phyloP scores from a whole-genome alignment of 2,329 filamentous ascomycete species.

The Exophiala mesophila region DNA sequence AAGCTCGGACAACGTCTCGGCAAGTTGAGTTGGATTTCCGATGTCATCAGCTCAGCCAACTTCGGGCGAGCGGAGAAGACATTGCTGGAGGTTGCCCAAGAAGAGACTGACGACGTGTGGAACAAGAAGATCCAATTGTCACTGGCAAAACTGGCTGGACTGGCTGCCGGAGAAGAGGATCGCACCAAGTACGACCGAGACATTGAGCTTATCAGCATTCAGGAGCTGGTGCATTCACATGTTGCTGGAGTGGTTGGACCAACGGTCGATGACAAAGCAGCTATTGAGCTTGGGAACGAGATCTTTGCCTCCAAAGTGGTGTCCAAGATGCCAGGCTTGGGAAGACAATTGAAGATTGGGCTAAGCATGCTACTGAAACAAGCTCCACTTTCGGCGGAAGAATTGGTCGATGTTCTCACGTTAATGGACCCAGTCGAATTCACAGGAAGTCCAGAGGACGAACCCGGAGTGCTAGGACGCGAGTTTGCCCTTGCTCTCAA shows the following conservation, averaged over 20 bases:
- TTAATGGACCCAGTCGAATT: constrained; percentile 58
- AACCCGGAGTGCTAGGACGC: constrained; percentile 44
- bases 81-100: constrained; percentile 64
- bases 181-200: constrained; percentile 17
- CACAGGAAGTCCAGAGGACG: constrained; percentile 37
- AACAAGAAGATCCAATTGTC: constrained; percentile 90
- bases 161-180: constrained; percentile 55
- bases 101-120: constrained; percentile 76
- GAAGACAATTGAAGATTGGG: constrained; percentile 64
- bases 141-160: constrained; percentile 72
- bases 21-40: constrained; percentile 91
- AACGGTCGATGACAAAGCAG: constrained; percentile 75
- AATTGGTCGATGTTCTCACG: constrained; percentile 64
- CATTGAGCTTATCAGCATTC: constrained; percentile 61
- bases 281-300: constrained; percentile 66
- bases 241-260: constrained; percentile 62
- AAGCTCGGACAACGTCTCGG: constrained; percentile 51
- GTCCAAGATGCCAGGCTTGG: constrained; percentile 61
- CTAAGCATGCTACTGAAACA: constrained; percentile 67
- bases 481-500: constrained; percentile 73
- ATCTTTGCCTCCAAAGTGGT: constrained; percentile 53
- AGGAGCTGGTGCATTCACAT: constrained; percentile 69
- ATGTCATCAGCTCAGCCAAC: constrained; percentile 70
- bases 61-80: constrained; percentile 68
- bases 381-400: constrained; percentile 56